A percentile compares a stretch with the other conserved stretches of the same genome.
phyloP scores from a whole-genome alignment of 2,329 filamentous ascomycete genomes.

The Diplodia seriata region DNA sequence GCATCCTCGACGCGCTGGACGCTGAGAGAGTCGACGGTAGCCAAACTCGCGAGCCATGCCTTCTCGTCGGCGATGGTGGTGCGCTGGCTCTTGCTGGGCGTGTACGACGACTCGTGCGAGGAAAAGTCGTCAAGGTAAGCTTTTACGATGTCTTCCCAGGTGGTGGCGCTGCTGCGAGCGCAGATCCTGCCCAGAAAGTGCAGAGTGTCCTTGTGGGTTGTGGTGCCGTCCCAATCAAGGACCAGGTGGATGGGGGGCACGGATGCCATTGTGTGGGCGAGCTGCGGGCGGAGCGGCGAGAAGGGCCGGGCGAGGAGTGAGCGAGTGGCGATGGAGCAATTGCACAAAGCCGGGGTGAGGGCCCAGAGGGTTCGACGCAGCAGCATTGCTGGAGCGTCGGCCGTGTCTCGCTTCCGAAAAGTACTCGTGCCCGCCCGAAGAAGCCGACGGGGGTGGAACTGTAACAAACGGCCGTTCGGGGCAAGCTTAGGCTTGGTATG shows the following conservation, averaged over 20 bases:
- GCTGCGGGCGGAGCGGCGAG: constrained; percentile 1
- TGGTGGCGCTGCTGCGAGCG: constrained; percentile 23
- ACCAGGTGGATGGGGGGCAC: constrained; percentile 45
- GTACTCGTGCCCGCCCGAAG: constrained; percentile 26
- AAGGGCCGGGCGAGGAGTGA: constrained; percentile 5
- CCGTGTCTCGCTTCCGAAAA: constrained; percentile 30
- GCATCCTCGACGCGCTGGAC: constrained; percentile 49
- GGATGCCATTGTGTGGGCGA: constrained; percentile 22
- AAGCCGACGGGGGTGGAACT: background rate
- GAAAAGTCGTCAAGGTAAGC: constrained; percentile 53
- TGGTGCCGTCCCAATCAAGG: constrained; percentile 58
- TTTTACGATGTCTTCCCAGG: constrained; percentile 50
- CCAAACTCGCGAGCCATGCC: constrained; percentile 47
- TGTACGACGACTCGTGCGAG: constrained; percentile 42
- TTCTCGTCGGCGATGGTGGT: constrained; percentile 46
- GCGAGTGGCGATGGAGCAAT: background rate
- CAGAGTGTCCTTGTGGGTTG: constrained; percentile 55
- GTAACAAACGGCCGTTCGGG: background rate
- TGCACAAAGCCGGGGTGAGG: background rate
- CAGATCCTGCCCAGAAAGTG: constrained; percentile 49
- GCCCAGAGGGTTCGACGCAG: constrained; percentile 12
- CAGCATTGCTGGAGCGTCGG: constrained; percentile 5
- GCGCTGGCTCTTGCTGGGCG: constrained; percentile 40
- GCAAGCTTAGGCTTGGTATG: background rate
- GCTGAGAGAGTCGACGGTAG: constrained; percentile 51